phyloP scores from a whole-genome alignment of 257 asterid genomes.

The Gentiana dahurica region DNA sequence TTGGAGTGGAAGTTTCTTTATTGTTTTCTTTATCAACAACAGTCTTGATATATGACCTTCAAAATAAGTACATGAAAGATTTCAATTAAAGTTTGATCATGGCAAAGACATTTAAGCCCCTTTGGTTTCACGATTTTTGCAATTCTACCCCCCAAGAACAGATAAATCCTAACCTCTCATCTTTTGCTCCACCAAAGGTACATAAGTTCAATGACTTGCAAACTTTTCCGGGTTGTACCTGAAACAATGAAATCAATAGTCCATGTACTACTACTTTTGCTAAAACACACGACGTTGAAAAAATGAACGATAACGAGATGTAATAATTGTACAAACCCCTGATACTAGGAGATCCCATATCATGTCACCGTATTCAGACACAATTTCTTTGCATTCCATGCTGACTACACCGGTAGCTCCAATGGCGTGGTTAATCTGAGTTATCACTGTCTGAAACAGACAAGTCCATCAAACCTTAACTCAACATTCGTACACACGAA shows the following conservation, averaged over 20 bases:
- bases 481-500: not conserved
- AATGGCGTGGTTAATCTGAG: slow-evolving; percentile 35
- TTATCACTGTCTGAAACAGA: slow-evolving; percentile 22
- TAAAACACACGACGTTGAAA: too few relatives aligned
- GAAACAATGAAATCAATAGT: slow-evolving; percentile 9
- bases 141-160: too few relatives aligned
- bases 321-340: slow-evolving; percentile 17
- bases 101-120: not conserved
- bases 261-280: not conserved
- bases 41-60: slow-evolving; percentile 74
- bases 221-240: slow-evolving; percentile 66
- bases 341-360: slow-evolving; percentile 25
- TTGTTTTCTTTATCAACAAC: slow-evolving; percentile 41
- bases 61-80: slow-evolving; percentile 1
- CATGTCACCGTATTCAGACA: slow-evolving; percentile 17
- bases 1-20: slow-evolving; percentile 35
- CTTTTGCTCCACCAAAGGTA: slow-evolving; percentile 32
- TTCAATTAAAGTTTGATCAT: not conserved
- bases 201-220: slow-evolving; percentile 73
- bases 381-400: slow-evolving; percentile 23
- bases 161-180: slow-evolving; percentile 33
- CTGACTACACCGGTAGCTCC: slow-evolving; percentile 37
- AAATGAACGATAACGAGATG: not conserved
- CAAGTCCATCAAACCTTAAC: not conserved
- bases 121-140: too few relatives aligned